Evolutionary conservation across 805 yeast genomes (phyloP).

Genomic region (Candida oleophila): DNA sequence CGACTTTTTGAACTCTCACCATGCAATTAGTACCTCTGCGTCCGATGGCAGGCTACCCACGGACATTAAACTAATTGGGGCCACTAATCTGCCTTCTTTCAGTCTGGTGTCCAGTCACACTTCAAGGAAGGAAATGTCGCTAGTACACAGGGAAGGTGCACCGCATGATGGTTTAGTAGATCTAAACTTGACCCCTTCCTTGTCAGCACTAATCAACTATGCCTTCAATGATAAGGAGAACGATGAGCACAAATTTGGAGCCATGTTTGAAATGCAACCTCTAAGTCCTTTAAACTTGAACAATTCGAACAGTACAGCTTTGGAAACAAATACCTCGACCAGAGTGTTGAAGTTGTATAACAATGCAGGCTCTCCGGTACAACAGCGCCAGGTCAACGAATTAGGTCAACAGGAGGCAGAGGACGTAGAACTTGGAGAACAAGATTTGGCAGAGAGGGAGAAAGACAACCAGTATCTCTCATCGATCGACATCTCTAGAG

Average conservation of each 20-base stretch:
- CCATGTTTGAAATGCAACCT: conserved; percentile 18
- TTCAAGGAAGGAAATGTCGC: not conserved
- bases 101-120: not conserved
- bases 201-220: conserved; percentile 36
- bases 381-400: not conserved
- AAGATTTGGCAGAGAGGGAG: no score
- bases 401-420: not conserved
- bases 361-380: not conserved
- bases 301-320: not conserved
- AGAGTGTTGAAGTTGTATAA: conserved; percentile 1
- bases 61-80: not conserved
- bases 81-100: not conserved
- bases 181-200: conserved; percentile 33
- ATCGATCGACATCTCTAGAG: not conserved
- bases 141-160: not conserved
- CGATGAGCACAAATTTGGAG: conserved; percentile 13
- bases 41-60: not conserved
- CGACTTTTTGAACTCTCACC: conserved; percentile 8
- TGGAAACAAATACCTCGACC: not conserved
- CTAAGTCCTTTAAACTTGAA: conserved; percentile 25
- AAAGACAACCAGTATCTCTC: no score
- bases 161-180: not conserved
- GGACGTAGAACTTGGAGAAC: not conserved
- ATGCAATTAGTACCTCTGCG: not conserved
- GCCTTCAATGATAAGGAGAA: conserved; percentile 26